Conservation (phyloP, 495 filamentous ascomycete species). For the Achaetomiella virescens region DNA sequence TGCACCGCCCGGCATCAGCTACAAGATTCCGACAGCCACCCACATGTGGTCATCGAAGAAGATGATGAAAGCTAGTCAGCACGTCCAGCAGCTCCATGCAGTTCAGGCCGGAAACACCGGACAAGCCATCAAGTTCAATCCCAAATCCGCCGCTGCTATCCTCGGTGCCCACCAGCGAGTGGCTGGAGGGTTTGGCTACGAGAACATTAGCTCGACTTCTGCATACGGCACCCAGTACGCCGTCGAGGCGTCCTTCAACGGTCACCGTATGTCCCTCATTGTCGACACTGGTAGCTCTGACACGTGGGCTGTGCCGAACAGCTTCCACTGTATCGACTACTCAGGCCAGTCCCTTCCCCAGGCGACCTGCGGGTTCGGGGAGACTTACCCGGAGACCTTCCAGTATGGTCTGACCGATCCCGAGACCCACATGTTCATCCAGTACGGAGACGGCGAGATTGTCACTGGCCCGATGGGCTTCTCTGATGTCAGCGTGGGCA, state of each 20-base stretch:
- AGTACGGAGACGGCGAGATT: conserved; percentile 54
- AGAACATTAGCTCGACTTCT: conserved; percentile 35
- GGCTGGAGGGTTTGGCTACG: conserved; percentile 26
- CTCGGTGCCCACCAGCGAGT: conserved; percentile 31
- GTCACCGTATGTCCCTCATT: conserved; percentile 31
- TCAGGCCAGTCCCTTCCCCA: conserved; percentile 19
- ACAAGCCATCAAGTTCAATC: conserved; percentile 12
- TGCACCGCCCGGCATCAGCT: conserved; percentile 22
- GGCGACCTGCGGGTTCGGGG: conserved; percentile 27
- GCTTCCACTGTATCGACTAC: conserved; percentile 28
- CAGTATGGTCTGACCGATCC: conserved; percentile 23
- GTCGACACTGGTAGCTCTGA: conserved; percentile 63
- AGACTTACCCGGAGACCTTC: conserved; percentile 14
- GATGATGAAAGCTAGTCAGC: conserved; percentile 1
- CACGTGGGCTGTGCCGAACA: conserved; percentile 41
- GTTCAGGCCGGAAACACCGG: conserved; percentile 7
- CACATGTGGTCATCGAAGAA: conserved; percentile 6
- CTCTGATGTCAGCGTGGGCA: conserved; percentile 51
- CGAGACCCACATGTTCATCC: conserved; percentile 50
- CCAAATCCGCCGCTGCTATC: conserved; percentile 25
- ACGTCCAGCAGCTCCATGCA: conserved; percentile 17
- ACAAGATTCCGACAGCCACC: conserved; percentile 13
- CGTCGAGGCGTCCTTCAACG: conserved; percentile 28
- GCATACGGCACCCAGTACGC: conserved; percentile 37
- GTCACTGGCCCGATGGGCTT: conserved; percentile 52